phyloP scores from a whole-genome alignment of 2,329 filamentous ascomycete genomes.

The Talaromyces amestolkiae region DNA sequence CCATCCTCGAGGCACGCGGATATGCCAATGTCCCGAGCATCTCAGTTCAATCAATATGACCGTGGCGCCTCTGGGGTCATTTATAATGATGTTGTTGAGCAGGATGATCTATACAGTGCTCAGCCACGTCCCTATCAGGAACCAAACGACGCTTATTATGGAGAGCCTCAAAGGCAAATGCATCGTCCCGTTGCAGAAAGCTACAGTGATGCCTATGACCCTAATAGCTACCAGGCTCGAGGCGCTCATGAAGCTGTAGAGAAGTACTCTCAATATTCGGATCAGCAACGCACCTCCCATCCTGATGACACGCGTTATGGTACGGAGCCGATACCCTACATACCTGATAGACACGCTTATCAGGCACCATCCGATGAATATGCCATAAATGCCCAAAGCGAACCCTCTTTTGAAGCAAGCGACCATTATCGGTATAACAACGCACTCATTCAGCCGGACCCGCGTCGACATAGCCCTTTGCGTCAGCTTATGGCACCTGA shows the following conservation, averaged over 20 bases:
- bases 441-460: constrained; percentile 36
- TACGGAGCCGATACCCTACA: constrained; percentile 10
- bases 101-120: constrained; percentile 6
- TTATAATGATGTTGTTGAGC: constrained; percentile 1
- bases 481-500: constrained; percentile 28
- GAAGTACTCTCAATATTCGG: constrained; percentile 8
- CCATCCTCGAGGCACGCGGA: constrained; percentile 8
- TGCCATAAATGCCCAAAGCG: neutral
- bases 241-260: constrained; percentile 7
- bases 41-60: constrained; percentile 9
- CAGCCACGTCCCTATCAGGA: constrained; percentile 13
- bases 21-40: constrained; percentile 2
- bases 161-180: constrained; percentile 14
- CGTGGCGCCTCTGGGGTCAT: neutral
- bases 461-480: constrained; percentile 31
- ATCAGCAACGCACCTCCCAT: neutral
- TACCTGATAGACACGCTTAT: neutral
- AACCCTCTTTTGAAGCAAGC: constrained; percentile 7
- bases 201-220: constrained; percentile 2
- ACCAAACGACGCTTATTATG: neutral
- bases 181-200: neutral
- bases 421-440: constrained; percentile 48
- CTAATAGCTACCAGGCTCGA: constrained; percentile 5
- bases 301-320: constrained; percentile 9
- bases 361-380: constrained; percentile 7